Evolutionary conservation across 257 asterid genomes (phyloP), one percentile per base, ranked within the genome.

Genomic region (Petunia secreta): DNA sequence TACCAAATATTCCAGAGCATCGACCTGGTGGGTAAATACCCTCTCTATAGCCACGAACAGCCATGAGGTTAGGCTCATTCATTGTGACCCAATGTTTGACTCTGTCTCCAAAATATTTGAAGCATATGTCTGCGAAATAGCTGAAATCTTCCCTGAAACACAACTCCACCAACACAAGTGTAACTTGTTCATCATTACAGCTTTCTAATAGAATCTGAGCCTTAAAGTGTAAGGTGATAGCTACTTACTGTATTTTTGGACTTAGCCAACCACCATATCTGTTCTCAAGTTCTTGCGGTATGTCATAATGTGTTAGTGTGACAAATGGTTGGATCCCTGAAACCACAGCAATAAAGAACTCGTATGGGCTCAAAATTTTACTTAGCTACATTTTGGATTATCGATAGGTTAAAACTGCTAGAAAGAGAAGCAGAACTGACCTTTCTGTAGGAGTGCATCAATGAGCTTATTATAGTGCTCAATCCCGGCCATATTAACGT

Each of bases 211-310:
- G 76, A 4, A 44, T 71, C 57, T 69, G 25, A 9, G 14, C 58
- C 59, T 11, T 8, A 1, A 14, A 46, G 2, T 59, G 25, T 40
- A 75, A 75, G 52, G 46, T 54, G 43, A 11, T 50, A n/a, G 73
- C 62, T 14, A 60, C 84, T 52, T 85, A 87, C 94, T 81, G 82
- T 73, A 90, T 78, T 59, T 43, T 68, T 6, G 92, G 86, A 84
- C 91, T 91, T 14, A 91, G 86, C 97, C 95, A 90, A 11, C 87
- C 86, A 44, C 92, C 89, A 64, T 89, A 92, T 88, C 91, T 89
- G 46, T 87, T 89, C 83, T 89, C 95, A 64, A 92, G 95, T 80
- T 90, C 97, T 82, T 91, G 92, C 52, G 97, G 97, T 66, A 91
- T 67, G 80, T 91, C 97, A 78, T 85, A 87, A 84, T 91, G 96